Evolutionary conservation across 345 rosid species (phyloP), one percentile per base, ranked within the genome.

Genomic region (Jatropha curcas): DNA sequence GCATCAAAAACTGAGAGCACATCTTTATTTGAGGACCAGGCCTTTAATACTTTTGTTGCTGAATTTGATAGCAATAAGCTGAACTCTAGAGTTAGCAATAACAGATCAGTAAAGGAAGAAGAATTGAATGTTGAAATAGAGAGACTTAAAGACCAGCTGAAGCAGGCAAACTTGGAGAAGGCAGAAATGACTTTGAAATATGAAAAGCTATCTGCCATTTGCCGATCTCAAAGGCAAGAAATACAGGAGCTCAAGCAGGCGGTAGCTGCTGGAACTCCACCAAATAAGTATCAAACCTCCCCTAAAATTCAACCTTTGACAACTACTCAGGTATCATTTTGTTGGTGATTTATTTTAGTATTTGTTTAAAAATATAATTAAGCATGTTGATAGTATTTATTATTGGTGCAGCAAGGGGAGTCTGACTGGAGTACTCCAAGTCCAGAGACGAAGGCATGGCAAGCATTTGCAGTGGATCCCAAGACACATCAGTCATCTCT

Each of bases 201-300:
- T 82, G 99, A 93, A 69, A 91, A 90, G 88, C 90, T 96, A 52
- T 87, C 98, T 79, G 90, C 98, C 71, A 91, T 96, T 61, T 96
- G 99, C 75, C 90, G 92, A 79, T 93, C 93, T 22, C 99, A 96
- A 83, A 87, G 97, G 76, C 96, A 88, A 80, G 99, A 93, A 83
- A 87, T 96, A 71, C 96, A 90, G 80, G 99, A 93, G 78, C 97
- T 96, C 60, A 96, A 90, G 88, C 96, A 91, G 84, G 86, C 85
- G 69, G 81, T 88, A 64, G 90, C 85, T 48, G 78, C 89, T 51
- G 85, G 82, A 76, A 77, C 89, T 37, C 84, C 92, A 46, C 88
- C 92, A 16, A 81, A 65, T 62, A 88, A 80, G 86, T 85, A 82
- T 76, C 91, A 83, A 68, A 64, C 76, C 74, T 78, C 90, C 37